Conservation (phyloP, 2,329 filamentous ascomycete species). For the Fusarium sp. region DNA sequence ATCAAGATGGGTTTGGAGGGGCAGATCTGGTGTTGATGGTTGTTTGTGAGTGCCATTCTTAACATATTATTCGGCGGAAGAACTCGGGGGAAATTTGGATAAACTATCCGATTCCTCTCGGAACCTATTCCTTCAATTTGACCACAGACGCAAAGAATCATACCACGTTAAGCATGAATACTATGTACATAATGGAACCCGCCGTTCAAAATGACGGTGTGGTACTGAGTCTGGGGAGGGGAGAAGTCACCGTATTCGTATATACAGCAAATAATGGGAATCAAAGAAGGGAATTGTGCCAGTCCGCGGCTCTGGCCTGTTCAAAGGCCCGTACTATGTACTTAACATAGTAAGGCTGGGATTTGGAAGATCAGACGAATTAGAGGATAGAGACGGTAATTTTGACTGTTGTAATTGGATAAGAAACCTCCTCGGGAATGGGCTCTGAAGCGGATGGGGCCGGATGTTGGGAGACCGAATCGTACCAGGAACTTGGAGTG, state of each 20-base stretch:
- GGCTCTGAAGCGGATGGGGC: constrained; percentile 25
- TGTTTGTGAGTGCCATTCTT: neutral
- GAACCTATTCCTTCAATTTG: neutral
- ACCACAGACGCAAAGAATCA: constrained; percentile 1
- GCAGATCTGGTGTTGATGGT: constrained; percentile 19
- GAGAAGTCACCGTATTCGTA: constrained; percentile 44
- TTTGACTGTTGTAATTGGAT: constrained; percentile 48
- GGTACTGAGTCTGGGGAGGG: constrained; percentile 12
- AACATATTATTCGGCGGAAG: neutral
- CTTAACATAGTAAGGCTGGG: constrained; percentile 28
- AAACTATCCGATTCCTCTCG: neutral
- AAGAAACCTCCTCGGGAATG: constrained; percentile 1
- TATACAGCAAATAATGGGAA: constrained; percentile 27
- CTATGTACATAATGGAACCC: constrained; percentile 4
- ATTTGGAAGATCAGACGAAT: constrained; percentile 42
- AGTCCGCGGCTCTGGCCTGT: constrained; percentile 18
- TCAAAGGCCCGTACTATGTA: constrained; percentile 22
- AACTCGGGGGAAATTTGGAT: neutral
- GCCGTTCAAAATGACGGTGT: constrained; percentile 43
- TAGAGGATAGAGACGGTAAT: constrained; percentile 48
- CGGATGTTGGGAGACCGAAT: constrained; percentile 48
- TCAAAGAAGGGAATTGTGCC: neutral
- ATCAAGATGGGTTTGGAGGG: constrained; percentile 13
- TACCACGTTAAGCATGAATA: constrained; percentile 10
- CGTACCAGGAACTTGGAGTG: constrained; percentile 38